These are phyloP conservation scores for Heliosperma pusillum DNA, from an alignment of 148 eudicot species.

Conservation along the genomic window DNA sequence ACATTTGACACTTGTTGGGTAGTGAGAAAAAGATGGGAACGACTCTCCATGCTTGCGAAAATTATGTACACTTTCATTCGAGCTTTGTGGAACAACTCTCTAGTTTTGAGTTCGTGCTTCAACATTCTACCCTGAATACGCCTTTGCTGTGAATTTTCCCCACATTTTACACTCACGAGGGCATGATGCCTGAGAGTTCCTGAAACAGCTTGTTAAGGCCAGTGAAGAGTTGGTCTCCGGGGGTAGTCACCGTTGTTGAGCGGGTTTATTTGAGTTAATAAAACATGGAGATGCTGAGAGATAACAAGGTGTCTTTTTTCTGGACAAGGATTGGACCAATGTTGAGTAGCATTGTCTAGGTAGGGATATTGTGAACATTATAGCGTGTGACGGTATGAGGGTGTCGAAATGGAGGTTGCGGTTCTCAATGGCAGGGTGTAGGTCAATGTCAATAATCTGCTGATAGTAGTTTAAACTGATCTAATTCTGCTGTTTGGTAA, in stretches of 20 bases:
- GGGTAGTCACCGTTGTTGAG: too few relatives aligned
- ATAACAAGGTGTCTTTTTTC: too few relatives aligned
- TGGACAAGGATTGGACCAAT: conserved; percentile 47
- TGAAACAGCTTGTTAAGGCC: conserved; percentile 47
- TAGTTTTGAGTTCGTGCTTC: conserved; percentile 24
- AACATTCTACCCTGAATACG: conserved; percentile 40
- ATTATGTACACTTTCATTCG: conserved; percentile 44
- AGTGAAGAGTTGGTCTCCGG: too few relatives aligned
- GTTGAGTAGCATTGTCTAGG: conserved; percentile 65
- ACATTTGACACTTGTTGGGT: too few relatives aligned
- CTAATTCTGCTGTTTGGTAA: conserved; percentile 35
- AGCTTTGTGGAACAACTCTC: conserved; percentile 39
- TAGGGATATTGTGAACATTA: conserved; percentile 49
- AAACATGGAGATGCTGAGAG: conserved; percentile 37
- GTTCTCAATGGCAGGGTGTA: conserved; percentile 58
- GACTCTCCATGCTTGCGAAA: conserved; percentile 34
- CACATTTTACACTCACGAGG: conserved; percentile 51
- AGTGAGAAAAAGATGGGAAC: conserved; percentile 17
- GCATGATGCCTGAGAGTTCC: conserved; percentile 41
- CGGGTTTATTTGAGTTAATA: conserved; percentile 56
- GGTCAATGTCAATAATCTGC: too few relatives aligned
- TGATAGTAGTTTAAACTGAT: conserved; percentile 21
- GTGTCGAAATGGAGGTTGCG: conserved; percentile 58
- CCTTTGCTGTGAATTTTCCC: conserved; percentile 52
- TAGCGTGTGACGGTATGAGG: conserved; percentile 70